Percentiles rank a stretch among this genome's conserved stretches.
Evolutionary conservation across 2,329 filamentous ascomycete genomes (phyloP).

Genomic region (Emericellopsis atlantica): DNA sequence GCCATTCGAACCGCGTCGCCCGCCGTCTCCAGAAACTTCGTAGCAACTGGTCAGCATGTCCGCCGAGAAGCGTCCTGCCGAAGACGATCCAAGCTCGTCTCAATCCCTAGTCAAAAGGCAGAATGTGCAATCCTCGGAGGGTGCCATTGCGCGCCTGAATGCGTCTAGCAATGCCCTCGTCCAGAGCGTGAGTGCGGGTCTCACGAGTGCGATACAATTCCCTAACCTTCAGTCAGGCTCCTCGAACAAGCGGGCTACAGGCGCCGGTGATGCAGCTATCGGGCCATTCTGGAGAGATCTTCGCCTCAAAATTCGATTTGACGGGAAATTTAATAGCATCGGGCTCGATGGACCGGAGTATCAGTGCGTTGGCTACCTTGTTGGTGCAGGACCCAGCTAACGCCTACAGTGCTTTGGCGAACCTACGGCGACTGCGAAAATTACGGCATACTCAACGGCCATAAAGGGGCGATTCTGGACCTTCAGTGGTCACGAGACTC

Average conservation of each 20-base stretch:
- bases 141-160: constrained; percentile 37
- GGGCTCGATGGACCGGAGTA: constrained; percentile 86
- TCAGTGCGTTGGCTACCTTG: constrained; percentile 43
- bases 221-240: constrained; percentile 38
- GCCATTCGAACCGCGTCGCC: too few relatives aligned
- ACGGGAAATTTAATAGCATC: constrained; percentile 84
- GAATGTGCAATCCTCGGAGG: constrained; percentile 43
- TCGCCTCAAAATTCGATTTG: constrained; percentile 80
- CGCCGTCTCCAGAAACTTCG: too few relatives aligned
- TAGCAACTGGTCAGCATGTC: constrained; percentile 45
- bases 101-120: constrained; percentile 85
- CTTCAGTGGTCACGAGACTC: constrained; percentile 96
- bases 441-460: constrained; percentile 77
- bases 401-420: constrained; percentile 68
- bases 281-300: constrained; percentile 75
- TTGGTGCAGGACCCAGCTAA: neutral
- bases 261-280: constrained; percentile 90
- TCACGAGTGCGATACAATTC: neutral
- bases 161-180: constrained; percentile 34
- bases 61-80: constrained; percentile 83
- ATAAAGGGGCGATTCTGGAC: constrained; percentile 84
- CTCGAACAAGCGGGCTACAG: constrained; percentile 70
- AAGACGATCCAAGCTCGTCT: constrained; percentile 64
- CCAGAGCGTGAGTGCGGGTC: constrained; percentile 29
- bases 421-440: constrained; percentile 91